Conservation (phyloP, 352 stramenopile genomes). For the Phytophthora hybrid region DNA sequence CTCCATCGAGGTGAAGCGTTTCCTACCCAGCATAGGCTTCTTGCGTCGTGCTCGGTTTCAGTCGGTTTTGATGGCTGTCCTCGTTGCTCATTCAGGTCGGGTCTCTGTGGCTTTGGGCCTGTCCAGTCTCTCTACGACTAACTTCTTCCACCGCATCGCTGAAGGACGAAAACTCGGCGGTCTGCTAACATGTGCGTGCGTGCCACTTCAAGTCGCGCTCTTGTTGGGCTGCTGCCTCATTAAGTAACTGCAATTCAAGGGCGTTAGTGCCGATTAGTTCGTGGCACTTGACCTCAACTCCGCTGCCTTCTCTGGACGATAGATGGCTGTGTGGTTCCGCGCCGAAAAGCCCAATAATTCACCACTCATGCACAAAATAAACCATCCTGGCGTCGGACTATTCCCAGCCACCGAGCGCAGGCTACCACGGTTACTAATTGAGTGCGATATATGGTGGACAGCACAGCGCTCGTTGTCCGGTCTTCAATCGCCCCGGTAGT, state of each 20-base stretch:
- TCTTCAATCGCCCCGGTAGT: too few relatives aligned
- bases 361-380: conserved; percentile 16
- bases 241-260: conserved; percentile 31
- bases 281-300: conserved; percentile 27
- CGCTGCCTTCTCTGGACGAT: conserved; percentile 7
- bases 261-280: conserved; percentile 26
- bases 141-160: conserved; percentile 6
- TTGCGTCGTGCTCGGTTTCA: conserved; percentile 2
- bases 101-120: conserved; percentile 1
- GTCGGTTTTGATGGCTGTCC: conserved; percentile 10
- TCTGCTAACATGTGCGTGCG: conserved; percentile 1
- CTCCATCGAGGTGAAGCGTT: conserved; percentile 4
- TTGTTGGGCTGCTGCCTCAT: background rate
- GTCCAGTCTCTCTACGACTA: conserved; percentile 24
- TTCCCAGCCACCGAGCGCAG: conserved; percentile 2
- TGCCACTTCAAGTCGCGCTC: background rate
- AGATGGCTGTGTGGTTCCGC: conserved; percentile 8
- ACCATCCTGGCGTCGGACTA: conserved; percentile 18
- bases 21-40: background rate
- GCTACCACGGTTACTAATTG: conserved; percentile 33
- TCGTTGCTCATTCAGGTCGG: conserved; percentile 5
- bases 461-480: background rate
- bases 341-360: conserved; percentile 13
- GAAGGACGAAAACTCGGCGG: too few relatives aligned
- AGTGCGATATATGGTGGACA: conserved; percentile 19